Conservation (phyloP, 441 rosid genomes). For the Erysimum pusillum region DNA sequence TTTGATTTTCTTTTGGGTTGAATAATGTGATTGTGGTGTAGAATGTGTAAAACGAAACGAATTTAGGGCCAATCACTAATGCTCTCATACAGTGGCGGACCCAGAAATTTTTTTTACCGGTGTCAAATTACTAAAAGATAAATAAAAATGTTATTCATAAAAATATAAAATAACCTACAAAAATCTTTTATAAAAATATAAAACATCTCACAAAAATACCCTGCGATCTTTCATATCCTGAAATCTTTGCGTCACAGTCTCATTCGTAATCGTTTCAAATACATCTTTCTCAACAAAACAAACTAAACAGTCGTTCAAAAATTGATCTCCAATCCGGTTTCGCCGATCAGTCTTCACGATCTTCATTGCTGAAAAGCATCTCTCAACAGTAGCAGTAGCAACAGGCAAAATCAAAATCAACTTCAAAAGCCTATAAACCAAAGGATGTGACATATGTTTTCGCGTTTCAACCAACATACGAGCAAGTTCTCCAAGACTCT, state of each 20-base stretch:
- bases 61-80: no score
- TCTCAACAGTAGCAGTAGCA: background rate
- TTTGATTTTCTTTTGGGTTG: no score
- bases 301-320: background rate
- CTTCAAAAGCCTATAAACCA: constrained; percentile 6
- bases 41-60: no score
- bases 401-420: background rate
- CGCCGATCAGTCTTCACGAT: no score
- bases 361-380: background rate
- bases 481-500: background rate
- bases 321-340: background rate
- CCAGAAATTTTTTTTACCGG: no score
- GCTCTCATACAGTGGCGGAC: no score
- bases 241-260: background rate
- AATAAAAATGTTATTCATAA: no score
- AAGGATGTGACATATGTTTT: background rate
- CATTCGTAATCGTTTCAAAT: background rate
- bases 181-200: no score
- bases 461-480: background rate
- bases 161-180: no score
- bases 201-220: background rate
- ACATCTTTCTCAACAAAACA: background rate
- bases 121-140: no score
- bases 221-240: background rate
- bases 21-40: no score